Evolutionary conservation across 2,329 filamentous ascomycete genomes (phyloP), one percentile per base, ranked within the genome.

Genomic region (Fusarium mangiferae): DNA sequence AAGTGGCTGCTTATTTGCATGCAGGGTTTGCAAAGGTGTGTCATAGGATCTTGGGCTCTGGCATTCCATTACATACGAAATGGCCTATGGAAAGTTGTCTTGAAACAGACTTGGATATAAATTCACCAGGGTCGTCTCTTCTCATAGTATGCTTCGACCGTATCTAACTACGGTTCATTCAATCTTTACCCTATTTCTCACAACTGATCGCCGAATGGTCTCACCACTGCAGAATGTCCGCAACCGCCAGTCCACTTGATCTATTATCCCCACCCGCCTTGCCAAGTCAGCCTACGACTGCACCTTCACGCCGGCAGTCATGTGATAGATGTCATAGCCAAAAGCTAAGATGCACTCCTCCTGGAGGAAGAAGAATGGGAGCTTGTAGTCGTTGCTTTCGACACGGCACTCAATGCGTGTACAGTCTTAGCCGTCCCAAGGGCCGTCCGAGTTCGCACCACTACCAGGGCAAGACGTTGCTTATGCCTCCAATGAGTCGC

Each of bases 21-120:
- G 6, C 2, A 13, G 7, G 2, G 5, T 14, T 7, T 1, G 4
- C 0, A 5, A 20, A 14, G 8, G 14, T 11, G 14, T 10, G 5
- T 4, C 10, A 14, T 14, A 14, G 0, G 4, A 20, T 14, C 2
- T 10, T 28, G 12, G 7, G 12, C 4, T 14, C 17, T 7, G 6
- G 14, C 7, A 10, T 26, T 20, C 7, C 1, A 20, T 26, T 5
- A 26, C 7, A 15, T 26, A 45, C 2, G 26, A 7, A 10, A 5
- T 0, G 1, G 8, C 2, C 2, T 7, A 26, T 4, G 3, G 8
- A 26, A 7, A 20, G 8, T 26, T 20, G 2, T 7, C 4, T 1
- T 14, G 4, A 0, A 10, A 35, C 2, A 36, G 8, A 10, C 2
- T 20, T 20, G 0, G 3, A 26, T 52, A 52, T 52, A 52, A 36